Conservation (phyloP, 2,329 filamentous ascomycete species). For the Tolypocladium album region DNA sequence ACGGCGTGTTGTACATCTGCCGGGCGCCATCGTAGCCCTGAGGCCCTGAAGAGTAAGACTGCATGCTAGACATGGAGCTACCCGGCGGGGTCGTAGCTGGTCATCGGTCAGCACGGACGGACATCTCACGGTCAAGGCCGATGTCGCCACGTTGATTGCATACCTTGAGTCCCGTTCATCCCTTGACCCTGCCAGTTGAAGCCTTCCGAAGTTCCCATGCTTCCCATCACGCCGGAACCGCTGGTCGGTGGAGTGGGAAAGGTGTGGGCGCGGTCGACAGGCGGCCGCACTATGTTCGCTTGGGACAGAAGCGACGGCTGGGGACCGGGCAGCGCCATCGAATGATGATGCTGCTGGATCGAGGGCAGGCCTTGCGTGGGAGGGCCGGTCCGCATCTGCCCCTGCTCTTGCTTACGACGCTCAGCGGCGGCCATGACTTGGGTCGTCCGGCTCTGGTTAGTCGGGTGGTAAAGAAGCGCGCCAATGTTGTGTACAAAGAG, state of each 20-base stretch:
- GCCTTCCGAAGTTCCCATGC: slow-evolving; percentile 63
- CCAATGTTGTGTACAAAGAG: slow-evolving; percentile 97
- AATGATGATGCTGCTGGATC: slow-evolving; percentile 54
- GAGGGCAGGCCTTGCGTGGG: slow-evolving; percentile 46
- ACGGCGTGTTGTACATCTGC: slow-evolving; percentile 64
- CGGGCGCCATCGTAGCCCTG: slow-evolving; percentile 69
- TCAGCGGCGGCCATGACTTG: slow-evolving; percentile 81
- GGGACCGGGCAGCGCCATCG: slow-evolving; percentile 49
- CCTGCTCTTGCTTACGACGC: slow-evolving; percentile 61
- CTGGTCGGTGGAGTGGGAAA: slow-evolving; percentile 92
- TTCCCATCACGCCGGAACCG: slow-evolving; percentile 71
- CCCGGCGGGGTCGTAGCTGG: slow-evolving; percentile 80
- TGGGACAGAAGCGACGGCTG: slow-evolving; percentile 53
- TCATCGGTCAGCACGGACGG: slow-evolving; percentile 67
- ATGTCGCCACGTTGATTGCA: slow-evolving; percentile 41
- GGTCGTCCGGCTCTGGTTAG: slow-evolving; percentile 72
- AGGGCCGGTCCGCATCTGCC: slow-evolving; percentile 50
- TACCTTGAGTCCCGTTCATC: slow-evolving; percentile 50
- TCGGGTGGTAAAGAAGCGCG: slow-evolving; percentile 83
- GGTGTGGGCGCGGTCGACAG: slow-evolving; percentile 76
- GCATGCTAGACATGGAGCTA: slow-evolving; percentile 64
- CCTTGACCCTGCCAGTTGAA: slow-evolving; percentile 67
- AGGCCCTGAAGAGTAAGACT: slow-evolving; percentile 57
- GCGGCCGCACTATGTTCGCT: slow-evolving; percentile 61
- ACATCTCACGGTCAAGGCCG: slow-evolving; percentile 30